These are phyloP conservation scores for Leptographium radiaticola DNA, from an alignment of 2,329 filamentous ascomycete genomes.

Conservation along the genomic window DNA sequence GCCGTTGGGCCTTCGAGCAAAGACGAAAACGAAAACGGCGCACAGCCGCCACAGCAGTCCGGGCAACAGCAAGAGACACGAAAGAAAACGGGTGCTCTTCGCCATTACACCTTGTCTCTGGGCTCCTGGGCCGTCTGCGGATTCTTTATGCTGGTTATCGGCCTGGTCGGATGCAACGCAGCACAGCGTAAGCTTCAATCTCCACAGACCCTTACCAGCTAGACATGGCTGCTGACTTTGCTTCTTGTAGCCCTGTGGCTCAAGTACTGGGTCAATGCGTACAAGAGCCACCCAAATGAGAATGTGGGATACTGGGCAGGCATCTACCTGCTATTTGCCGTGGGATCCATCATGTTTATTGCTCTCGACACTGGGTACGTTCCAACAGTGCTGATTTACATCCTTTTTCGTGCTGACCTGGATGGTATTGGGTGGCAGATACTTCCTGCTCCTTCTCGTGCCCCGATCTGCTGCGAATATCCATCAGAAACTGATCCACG, in stretches of 20 bases:
- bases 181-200: constrained; percentile 12
- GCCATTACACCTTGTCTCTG: constrained; percentile 4
- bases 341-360: constrained; percentile 11
- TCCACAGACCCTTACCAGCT: not conserved
- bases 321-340: constrained; percentile 18
- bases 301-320: constrained; percentile 23
- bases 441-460: constrained; percentile 19
- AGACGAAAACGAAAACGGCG: not conserved
- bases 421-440: constrained; percentile 9
- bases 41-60: not conserved
- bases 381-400: not conserved
- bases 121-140: constrained; percentile 4
- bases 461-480: constrained; percentile 16
- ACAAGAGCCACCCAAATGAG: constrained; percentile 27
- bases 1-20: not conserved
- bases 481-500: constrained; percentile 14
- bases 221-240: not conserved
- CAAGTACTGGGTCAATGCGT: constrained; percentile 28
- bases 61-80: not conserved
- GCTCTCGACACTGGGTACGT: constrained; percentile 6
- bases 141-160: not conserved
- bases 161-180: constrained; percentile 5
- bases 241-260: constrained; percentile 27
- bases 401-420: not conserved
- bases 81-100: not conserved